Base-by-base conservation (phyloP, 1,284 basidiomycete genomes). In the Trametes versicolor region DNA sequence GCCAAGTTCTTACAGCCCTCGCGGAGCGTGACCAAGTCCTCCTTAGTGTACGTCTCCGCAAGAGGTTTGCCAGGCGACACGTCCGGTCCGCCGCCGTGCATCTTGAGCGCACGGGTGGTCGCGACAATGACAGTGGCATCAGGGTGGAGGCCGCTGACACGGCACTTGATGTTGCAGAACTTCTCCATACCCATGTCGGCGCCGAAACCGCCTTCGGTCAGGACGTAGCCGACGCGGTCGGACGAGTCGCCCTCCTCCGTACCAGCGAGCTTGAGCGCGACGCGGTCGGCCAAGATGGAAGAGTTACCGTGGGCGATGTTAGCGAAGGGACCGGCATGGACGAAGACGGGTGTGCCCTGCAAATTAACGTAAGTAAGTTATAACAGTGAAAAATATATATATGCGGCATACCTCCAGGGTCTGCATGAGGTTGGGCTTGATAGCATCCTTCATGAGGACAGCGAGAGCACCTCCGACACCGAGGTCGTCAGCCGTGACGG, bases 271-370 rank as follows among this genome's bases (percentile, higher is more conserved):
- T 99, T 99, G 73, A 99, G 87, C 47, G 97, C 97, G 62, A 99
- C 91, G 58, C 93, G 91, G 78, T 99, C 97, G 29, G 97, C 97
- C 55, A 99, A 88, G 79, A 99, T 98, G 52, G 97, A 99, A 17
- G 97, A 99, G 83, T 99, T 99, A 64, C 97, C 97, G 78, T 99
- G 97, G 3, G 97, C 97, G 74, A 99, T 99, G 85, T 99, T 99
- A 71, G 97, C 97, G 77, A 99, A 99, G 19, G 97, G 98, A 60
- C 97, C 97, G 10, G 97, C 97, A 79, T 99, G 97, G 8, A 99
- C 98, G 76, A 99, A 99, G 65, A 99, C 98, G 39, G 97, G 97
- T 1, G 97, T 99, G 57, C 97, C 97, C 88, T 90, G 66, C 10
- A 58, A 19, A 55, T 25, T 15, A 34, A 50, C 48, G n/a, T 59